phyloP scores from a whole-genome alignment of 169 alveolate genomes.

The Neospora caninum region DNA sequence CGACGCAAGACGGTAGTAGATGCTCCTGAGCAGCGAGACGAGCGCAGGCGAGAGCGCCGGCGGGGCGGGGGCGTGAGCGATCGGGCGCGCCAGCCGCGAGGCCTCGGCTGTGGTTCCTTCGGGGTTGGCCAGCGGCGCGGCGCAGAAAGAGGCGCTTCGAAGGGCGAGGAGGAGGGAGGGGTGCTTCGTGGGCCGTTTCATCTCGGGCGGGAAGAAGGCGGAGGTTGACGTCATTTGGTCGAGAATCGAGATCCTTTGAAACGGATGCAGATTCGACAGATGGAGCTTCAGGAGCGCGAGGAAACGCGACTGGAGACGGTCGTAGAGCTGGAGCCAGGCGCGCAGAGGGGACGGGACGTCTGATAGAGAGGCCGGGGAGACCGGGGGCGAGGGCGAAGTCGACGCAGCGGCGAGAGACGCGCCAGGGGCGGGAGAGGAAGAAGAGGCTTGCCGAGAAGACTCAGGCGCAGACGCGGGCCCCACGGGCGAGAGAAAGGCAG shows the following conservation, averaged over 20 bases:
- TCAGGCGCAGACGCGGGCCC: too few relatives aligned
- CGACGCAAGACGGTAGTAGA: constrained; percentile 1
- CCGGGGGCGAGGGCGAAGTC: neutral
- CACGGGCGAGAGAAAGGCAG: too few relatives aligned
- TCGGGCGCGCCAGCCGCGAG: neutral
- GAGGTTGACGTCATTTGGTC: neutral
- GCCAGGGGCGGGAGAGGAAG: neutral
- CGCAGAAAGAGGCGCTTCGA: neutral
- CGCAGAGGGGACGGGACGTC: neutral
- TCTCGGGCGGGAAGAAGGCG: neutral
- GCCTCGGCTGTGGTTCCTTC: neutral
- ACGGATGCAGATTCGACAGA: neutral
- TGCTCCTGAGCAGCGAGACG: neutral
- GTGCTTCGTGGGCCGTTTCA: neutral
- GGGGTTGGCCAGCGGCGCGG: neutral
- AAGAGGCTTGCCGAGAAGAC: neutral
- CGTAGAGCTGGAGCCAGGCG: neutral
- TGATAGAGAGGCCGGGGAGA: neutral
- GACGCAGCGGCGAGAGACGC: neutral
- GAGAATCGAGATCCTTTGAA: neutral
- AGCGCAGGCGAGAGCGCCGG: neutral
- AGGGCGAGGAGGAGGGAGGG: neutral
- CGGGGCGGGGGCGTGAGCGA: neutral
- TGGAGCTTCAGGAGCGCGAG: neutral
- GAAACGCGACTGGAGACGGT: neutral